Base-by-base conservation (phyloP, 352 stramenopile genomes). In the Plasmopara halstedii region DNA sequence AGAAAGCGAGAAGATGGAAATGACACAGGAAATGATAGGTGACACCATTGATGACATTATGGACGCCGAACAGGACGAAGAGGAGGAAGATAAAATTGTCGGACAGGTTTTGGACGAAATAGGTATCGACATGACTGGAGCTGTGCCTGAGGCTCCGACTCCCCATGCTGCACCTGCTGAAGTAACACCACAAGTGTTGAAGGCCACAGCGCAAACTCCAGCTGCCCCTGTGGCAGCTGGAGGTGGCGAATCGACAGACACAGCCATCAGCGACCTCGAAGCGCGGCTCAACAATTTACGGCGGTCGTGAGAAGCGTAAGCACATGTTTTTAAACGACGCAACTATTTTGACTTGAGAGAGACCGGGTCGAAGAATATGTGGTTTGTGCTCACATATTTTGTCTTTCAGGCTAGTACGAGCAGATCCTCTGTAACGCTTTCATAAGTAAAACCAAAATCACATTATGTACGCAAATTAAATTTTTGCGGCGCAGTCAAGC, bases 31-130 rank as follows among this genome's bases (percentile, higher is more conserved):
- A 73, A 97, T 98, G 62, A 94, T 99, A 56, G 92, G 94, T 31
- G 96, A 99, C 58, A 95, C 92, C 3, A 95, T 99, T 37, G 96
- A 98, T 64, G 94, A 98, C 76, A 92, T 95, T 38, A 91, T 99
- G 70, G 92, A 95, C 31, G 84, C 89, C 38, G 93, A 98, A 42
- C 83, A 89, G 46, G 88, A 97, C 63, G 93, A 96, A 56, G 94
- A 98, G 52, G 93, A 97, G 57, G 89, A 98, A 66, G 94, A 98
- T 33, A 84, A 90, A 55, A 96, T 99, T 58, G 94, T 99, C 15
- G 85, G 73, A 31, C 92, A 98, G 64, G 93, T 98, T n/a, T 66
- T 98, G 33, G 94, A 98, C 71, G 95, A 98, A 64, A 98, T 98
- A 61, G 94, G 94, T 34, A 94, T 97, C 53, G 73, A 92, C 64